These are phyloP conservation scores for Sphagnum contortum DNA, from an alignment of 225 moss, liverwort and hornwort genomes.

Conservation along the genomic window DNA sequence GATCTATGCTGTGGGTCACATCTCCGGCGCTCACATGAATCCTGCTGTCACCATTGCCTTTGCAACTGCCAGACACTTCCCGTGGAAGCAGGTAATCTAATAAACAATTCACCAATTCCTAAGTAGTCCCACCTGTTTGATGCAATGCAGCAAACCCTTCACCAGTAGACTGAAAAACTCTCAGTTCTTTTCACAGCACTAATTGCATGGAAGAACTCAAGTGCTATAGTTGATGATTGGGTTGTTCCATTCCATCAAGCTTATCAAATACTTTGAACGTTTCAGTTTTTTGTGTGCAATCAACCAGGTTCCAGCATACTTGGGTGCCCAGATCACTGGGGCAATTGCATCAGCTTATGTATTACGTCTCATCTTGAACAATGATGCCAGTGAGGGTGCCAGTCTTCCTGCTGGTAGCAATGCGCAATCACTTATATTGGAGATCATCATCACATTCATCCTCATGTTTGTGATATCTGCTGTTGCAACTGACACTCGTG, in stretches of 20 bases:
- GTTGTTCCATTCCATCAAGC: no score
- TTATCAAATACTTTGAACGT: no score
- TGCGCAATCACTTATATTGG: constrained; percentile 26
- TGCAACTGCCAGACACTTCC: constrained; percentile 37
- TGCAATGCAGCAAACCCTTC: no score
- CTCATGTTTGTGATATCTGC: constrained; percentile 48
- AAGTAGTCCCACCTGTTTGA: no score
- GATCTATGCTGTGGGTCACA: constrained; percentile 31
- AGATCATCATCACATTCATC: constrained; percentile 40
- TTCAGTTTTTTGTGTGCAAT: no score
- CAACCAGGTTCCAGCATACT: constrained; percentile 36
- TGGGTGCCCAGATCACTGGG: constrained; percentile 30
- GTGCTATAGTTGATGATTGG: no score
- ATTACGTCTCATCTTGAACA: constrained; percentile 30
- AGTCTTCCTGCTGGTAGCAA: constrained; percentile 15
- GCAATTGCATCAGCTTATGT: constrained; percentile 29
- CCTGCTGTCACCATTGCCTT: constrained; percentile 43
- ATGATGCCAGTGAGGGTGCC: constrained; percentile 21
- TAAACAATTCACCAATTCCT: no score
- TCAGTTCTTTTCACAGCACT: no score
- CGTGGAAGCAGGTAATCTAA: constrained; percentile 23
- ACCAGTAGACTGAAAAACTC: no score
- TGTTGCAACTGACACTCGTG: constrained; percentile 39
- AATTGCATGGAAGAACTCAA: no score
- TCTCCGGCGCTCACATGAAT: constrained; percentile 45